Base-by-base conservation (phyloP, 108 stramenopile genomes). In the Asterionellopsis glacialis region DNA sequence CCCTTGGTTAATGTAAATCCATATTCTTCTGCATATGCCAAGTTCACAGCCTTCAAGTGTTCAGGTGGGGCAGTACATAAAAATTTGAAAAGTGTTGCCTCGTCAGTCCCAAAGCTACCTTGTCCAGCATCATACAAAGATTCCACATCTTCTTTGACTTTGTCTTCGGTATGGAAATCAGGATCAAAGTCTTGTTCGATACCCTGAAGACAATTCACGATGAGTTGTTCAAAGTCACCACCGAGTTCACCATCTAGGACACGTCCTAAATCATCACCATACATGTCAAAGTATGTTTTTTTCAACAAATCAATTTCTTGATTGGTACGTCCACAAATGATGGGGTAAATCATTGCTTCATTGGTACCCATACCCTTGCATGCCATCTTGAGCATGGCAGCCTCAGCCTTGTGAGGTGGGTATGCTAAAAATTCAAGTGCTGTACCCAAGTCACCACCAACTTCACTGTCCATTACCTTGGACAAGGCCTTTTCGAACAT, bases 61-160 rank as follows among this genome's bases (percentile, higher is more conserved):
- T 74, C 61, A 9, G 73, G 69, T 15, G 74, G 79, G 1, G 73
- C 45, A 23, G 72, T 73, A 42, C 77, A 75, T 53, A 79, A 68
- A 11, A 77, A 67, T 39, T 73, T 67, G 61, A 82, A 74, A 28
- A 87, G 56, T 5, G 54, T 53, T 22, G 57, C 41, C 61, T 82
- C 80, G 56, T 87, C 82, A n/a, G 82, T 87, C 23, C 86, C 82
- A 41, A 63, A 78, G 44, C 69, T 69, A 6, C 86, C 86, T 62
- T 82, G 77, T 21, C 86, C 86, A 13, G 67, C 70, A 22, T 73
- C 48, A 45, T 77, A 72, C 51, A 87, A 77, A 14, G 13, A 16
- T 27, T 80, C 66, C 0, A 82, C 86, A 64, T 87, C 80, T 49
- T 87, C 86, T n/a, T 21, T 52, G 11, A 82, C 82, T 61, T 83